A percentile compares a stretch with the other conserved stretches of the same genome.
These are phyloP conservation scores for Vicia villosa DNA, from an alignment of 306 rosid genomes.

Conservation along the genomic window DNA sequence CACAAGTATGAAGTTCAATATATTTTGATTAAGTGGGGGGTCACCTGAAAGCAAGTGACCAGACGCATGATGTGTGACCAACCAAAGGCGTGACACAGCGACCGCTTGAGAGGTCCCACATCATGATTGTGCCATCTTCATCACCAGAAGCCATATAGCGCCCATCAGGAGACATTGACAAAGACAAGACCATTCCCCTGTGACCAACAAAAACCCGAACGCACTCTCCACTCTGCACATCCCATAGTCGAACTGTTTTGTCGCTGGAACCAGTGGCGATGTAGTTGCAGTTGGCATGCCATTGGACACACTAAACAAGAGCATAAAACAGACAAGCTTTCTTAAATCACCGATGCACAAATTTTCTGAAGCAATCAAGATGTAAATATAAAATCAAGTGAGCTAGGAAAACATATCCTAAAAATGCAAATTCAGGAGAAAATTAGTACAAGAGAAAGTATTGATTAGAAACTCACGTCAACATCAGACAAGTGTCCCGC, in stretches of 20 bases:
- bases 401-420: not conserved
- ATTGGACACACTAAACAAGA: slow-evolving; percentile 77
- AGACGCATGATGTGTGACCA: slow-evolving; percentile 90
- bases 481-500: slow-evolving; percentile 98
- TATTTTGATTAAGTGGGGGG: not conserved
- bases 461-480: slow-evolving; percentile 67
- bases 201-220: slow-evolving; percentile 95
- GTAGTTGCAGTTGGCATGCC: slow-evolving; percentile 99
- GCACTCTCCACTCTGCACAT: slow-evolving; percentile 94
- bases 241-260: slow-evolving; percentile 95
- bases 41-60: slow-evolving; percentile 95
- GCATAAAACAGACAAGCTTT: slow-evolving; percentile 22
- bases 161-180: slow-evolving; percentile 98
- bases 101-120: slow-evolving; percentile 97
- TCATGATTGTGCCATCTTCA: slow-evolving; percentile 95
- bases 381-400: slow-evolving; percentile 7
- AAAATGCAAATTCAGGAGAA: slow-evolving; percentile 6
- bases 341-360: slow-evolving; percentile 29
- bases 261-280: slow-evolving; percentile 97
- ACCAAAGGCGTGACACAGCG: slow-evolving; percentile 81
- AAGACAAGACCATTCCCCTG: slow-evolving; percentile 85
- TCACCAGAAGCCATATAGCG: slow-evolving; percentile 94
- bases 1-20: not conserved
- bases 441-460: slow-evolving; percentile 15
- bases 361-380: slow-evolving; percentile 5